These are phyloP conservation scores for Rhodosporidiobolus sp. DNA, from an alignment of 768 basidiomycete species.

Conservation along the genomic window DNA sequence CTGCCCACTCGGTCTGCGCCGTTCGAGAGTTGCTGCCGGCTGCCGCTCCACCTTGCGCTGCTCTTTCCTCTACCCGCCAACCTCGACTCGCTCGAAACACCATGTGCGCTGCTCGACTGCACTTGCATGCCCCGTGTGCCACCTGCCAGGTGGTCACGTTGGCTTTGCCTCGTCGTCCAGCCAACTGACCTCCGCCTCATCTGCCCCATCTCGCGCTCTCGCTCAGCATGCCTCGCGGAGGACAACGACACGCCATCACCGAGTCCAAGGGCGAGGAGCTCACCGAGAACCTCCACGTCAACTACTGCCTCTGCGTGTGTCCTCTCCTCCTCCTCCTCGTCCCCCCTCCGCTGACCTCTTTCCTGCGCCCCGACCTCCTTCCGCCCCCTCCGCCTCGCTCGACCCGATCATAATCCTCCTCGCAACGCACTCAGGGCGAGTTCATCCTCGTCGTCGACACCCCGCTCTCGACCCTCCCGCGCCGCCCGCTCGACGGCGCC, in stretches of 20 bases:
- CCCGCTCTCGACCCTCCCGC: conserved; percentile 15
- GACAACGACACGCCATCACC: no score
- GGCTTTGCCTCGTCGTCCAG: no score
- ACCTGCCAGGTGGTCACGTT: no score
- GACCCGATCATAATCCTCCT: background rate
- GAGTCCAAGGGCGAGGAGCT: background rate
- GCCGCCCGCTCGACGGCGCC: conserved; percentile 23
- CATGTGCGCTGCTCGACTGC: no score
- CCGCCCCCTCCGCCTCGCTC: background rate
- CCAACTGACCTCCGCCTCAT: no score
- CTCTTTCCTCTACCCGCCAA: no score
- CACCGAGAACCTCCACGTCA: conserved; percentile 3
- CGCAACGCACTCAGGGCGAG: conserved; percentile 23
- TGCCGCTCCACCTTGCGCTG: no score
- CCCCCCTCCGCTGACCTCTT: background rate
- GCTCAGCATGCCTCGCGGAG: background rate
- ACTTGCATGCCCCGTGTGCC: no score
- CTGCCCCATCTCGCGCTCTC: background rate
- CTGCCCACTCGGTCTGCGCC: no score
- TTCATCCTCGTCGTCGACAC: conserved; percentile 33
- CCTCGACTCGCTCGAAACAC: no score
- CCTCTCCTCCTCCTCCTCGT: background rate
- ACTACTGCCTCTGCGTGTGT: conserved; percentile 32
- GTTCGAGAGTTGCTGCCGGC: no score
- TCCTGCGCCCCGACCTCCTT: background rate